phyloP scores from a whole-genome alignment of 2,329 filamentous ascomycete species.

The Fusarium ambrosium region DNA sequence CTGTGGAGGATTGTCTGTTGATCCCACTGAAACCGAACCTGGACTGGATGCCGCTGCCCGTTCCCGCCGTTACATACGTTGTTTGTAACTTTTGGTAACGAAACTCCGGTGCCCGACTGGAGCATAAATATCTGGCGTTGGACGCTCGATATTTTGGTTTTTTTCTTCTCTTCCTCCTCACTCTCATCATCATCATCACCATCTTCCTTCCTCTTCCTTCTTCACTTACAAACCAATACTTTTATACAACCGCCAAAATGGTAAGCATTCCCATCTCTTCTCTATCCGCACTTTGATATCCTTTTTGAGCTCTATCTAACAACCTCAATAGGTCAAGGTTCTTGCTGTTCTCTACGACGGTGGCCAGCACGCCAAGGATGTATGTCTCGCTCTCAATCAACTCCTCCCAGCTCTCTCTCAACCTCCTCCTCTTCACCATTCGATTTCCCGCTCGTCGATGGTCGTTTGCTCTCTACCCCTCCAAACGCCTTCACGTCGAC shows the following conservation, averaged over 20 bases:
- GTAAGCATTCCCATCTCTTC: slow-evolving; percentile 33
- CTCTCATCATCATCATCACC: slow-evolving; percentile 40
- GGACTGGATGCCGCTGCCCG: slow-evolving; percentile 17
- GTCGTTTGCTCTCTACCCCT: slow-evolving; percentile 25
- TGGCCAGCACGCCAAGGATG: slow-evolving; percentile 87
- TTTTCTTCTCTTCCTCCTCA: slow-evolving; percentile 26
- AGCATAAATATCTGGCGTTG: slow-evolving; percentile 47
- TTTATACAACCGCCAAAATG: slow-evolving; percentile 46
- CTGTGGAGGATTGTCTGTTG: slow-evolving; percentile 23
- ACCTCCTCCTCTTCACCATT: slow-evolving; percentile 2
- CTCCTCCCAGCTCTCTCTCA: neutral
- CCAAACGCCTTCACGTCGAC: slow-evolving; percentile 17
- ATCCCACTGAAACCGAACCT: slow-evolving; percentile 15
- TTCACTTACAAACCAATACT: slow-evolving; percentile 30
- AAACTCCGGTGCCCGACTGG: slow-evolving; percentile 28
- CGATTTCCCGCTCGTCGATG: slow-evolving; percentile 14
- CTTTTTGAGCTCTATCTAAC: slow-evolving; percentile 37
- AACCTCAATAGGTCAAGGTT: slow-evolving; percentile 83
- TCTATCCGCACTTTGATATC: slow-evolving; percentile 1
- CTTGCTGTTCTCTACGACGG: slow-evolving; percentile 95
- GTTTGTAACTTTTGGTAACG: slow-evolving; percentile 12
- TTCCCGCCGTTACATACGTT: slow-evolving; percentile 5
- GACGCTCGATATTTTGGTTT: slow-evolving; percentile 26
- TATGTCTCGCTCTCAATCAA: slow-evolving; percentile 56
- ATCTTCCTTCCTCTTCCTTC: slow-evolving; percentile 31